Base-by-base conservation (phyloP, 2,329 filamentous ascomycete species). In the Didymella segeticola region DNA sequence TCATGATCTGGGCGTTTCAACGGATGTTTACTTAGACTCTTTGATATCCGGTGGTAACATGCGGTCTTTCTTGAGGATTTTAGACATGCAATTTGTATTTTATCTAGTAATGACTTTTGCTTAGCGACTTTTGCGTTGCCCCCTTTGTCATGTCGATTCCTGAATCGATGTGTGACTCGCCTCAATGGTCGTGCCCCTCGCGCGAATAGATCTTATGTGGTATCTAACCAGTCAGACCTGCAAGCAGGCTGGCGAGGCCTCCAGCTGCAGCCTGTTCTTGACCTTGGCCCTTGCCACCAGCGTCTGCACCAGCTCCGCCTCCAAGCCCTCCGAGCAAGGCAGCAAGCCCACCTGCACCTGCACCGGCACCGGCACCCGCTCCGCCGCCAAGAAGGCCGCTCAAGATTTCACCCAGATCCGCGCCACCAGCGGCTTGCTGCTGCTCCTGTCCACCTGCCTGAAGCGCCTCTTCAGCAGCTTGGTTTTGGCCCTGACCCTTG, bases 11-110 rank as follows among this genome's bases (percentile, higher is more conserved):
- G 59, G 59, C 54, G 59, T 60, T 60, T 43, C 30, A 29, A 37
- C 15, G 30, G 51, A 26, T 25, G 17, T 51, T 54, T 56, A 37
- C 31, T 41, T 60, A 60, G 51, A 57, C 23, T 52, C n/a, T 56
- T 39, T 55, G 59, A 62, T 62, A 62, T 62, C 59, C 59, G 39
- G 46, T 38, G 39, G 27, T 20, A 26, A 49, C 20, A 30, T 19
- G 51, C 34, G 29, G 17, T 41, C 12, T 33, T 19, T 31, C 22
- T n/a, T 39, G 19, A 22, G 46, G 39, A 43, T 19, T 9, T 34
- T 27, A 43, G 26, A 37, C 5, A 22, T n/a, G 34, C 41, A 20
- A n/a, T 29, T 31, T 41, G n/a, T 36, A 41, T 22, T 45, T 39
- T 26, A 41, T 29, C 20, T 33, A 41, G 29, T 54, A 36, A 49